phyloP scores from a whole-genome alignment of 1,139 yeast genomes.

The Scheffersomyces cryptocercus region DNA sequence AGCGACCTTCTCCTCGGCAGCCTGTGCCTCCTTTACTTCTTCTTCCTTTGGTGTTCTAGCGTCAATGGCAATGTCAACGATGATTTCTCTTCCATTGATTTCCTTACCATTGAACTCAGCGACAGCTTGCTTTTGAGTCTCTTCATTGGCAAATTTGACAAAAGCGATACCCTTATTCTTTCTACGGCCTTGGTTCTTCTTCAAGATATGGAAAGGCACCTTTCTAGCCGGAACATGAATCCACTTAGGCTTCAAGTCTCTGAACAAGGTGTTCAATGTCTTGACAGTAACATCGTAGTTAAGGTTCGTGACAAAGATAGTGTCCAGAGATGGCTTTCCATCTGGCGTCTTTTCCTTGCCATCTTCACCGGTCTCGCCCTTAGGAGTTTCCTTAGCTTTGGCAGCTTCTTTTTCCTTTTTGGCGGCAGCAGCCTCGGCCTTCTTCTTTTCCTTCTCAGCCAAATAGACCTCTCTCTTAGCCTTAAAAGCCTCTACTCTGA shows the following conservation, averaged over 20 bases:
- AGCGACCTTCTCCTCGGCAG: conserved; percentile 2
- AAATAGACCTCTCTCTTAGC: conserved; percentile 28
- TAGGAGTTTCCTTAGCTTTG: conserved; percentile 9
- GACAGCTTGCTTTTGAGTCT: conserved; percentile 50
- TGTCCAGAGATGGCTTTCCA: conserved; percentile 51
- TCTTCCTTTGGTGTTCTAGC: conserved; percentile 32
- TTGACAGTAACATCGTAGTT: conserved; percentile 49
- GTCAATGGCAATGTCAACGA: conserved; percentile 61
- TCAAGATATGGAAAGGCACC: conserved; percentile 40
- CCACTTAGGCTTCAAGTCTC: conserved; percentile 53
- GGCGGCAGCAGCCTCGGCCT: conserved; percentile 12
- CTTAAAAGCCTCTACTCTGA: conserved; percentile 36
- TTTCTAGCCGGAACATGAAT: conserved; percentile 57
- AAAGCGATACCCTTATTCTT: conserved; percentile 65
- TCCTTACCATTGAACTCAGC: conserved; percentile 53
- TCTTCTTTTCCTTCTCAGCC: conserved; percentile 28
- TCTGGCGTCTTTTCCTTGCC: conserved; percentile 37
- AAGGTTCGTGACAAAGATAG: conserved; percentile 60
- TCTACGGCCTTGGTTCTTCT: conserved; percentile 38
- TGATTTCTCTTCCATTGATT: conserved; percentile 53
- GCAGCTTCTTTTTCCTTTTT: conserved; percentile 21
- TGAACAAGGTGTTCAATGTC: conserved; percentile 45
- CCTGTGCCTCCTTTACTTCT: conserved; percentile 7
- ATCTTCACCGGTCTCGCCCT: conserved; percentile 13
- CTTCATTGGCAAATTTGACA: conserved; percentile 52